Percentiles rank a stretch among this genome's conserved stretches.
Evolutionary conservation across 1,139 yeast species (phyloP).

Genomic region (Blastobotrys petasosporus): DNA sequence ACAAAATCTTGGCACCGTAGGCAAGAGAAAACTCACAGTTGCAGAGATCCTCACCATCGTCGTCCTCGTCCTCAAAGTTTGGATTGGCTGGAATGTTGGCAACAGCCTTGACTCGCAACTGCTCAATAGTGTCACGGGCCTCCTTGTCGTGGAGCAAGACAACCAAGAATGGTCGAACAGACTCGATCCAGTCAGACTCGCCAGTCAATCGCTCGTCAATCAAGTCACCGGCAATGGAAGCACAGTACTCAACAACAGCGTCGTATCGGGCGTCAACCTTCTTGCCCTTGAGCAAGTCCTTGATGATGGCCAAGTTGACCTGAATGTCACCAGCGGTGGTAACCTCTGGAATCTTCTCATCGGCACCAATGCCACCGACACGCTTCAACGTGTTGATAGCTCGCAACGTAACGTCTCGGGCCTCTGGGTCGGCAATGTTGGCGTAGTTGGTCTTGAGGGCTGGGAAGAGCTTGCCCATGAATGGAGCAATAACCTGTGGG

Average conservation of each 20-base stretch:
- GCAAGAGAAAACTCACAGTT: constrained; percentile 99
- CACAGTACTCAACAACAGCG: constrained; percentile 71
- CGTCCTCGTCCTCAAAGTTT: constrained; percentile 96
- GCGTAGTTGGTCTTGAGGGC: constrained; percentile 89
- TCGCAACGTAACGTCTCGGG: constrained; percentile 96
- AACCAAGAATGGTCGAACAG: constrained; percentile 89
- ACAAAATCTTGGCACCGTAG: constrained; percentile 99
- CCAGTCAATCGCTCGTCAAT: constrained; percentile 96
- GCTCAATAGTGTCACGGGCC: constrained; percentile 86
- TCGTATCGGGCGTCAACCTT: constrained; percentile 73
- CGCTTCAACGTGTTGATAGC: constrained; percentile 96
- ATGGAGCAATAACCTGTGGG: constrained; percentile 99
- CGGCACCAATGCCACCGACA: constrained; percentile 94
- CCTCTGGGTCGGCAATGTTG: constrained; percentile 99
- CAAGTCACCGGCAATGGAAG: constrained; percentile 97
- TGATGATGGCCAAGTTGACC: constrained; percentile 80
- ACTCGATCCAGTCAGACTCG: constrained; percentile 83
- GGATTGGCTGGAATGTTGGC: constrained; percentile 98
- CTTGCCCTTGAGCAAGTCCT: constrained; percentile 61
- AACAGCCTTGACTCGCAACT: constrained; percentile 91
- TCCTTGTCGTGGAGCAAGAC: constrained; percentile 91
- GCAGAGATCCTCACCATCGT: constrained; percentile 99
- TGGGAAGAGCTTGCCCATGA: constrained; percentile 92
- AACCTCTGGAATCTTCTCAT: constrained; percentile 88
- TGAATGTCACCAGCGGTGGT: constrained; percentile 95